Evolutionary conservation across 106 monocot species (phyloP), one percentile per base, ranked within the genome.

Genomic region (Dactylorhiza incarnata): DNA sequence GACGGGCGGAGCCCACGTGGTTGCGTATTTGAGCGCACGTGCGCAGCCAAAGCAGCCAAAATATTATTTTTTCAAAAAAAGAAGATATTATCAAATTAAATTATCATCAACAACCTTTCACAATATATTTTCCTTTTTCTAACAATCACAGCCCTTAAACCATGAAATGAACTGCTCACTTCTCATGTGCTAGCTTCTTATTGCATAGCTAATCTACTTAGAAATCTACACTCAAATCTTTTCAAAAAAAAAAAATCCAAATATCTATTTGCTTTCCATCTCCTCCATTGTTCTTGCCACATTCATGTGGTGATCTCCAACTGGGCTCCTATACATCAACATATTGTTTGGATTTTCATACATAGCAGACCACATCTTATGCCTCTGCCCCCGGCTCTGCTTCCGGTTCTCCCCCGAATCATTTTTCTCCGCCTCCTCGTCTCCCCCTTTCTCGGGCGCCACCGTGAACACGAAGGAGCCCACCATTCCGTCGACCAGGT

Each of bases 401-500:
- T 37, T 70, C 46, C 46, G 11, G 12, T 72, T n/a, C 48, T 72
- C 48, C 13, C 0, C 23, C 3, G 13, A 43, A 73, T 72, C 73
- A 47, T 56, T 44, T 24, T 65, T 66, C 49, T 59, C 49, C 72
- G 44, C 26, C 54, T 51, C 9, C 68, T 76, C 76, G 15, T 49
- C 49, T 17, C 7, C 16, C 23, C 16, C 26, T 26, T 13, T 75
- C 22, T 78, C 78, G 22, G 71, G 67, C 13, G 20, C 71, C 5
- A 83, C 80, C 0, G 73, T 85, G 79, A 81, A 85, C 22, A 87
- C 85, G 49, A 92, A 83, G 0, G 83, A 47, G 26, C 82, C 86
- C 12, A 69, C 29, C 5, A 78, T 73, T 20, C 46, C 53, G 29
- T 88, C 87, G 6, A 71, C 48, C 15, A 87, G 61, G 11, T 80